These are phyloP conservation scores for Fistulinella prunicolor DNA, from an alignment of 768 basidiomycete genomes.

Conservation along the genomic window DNA sequence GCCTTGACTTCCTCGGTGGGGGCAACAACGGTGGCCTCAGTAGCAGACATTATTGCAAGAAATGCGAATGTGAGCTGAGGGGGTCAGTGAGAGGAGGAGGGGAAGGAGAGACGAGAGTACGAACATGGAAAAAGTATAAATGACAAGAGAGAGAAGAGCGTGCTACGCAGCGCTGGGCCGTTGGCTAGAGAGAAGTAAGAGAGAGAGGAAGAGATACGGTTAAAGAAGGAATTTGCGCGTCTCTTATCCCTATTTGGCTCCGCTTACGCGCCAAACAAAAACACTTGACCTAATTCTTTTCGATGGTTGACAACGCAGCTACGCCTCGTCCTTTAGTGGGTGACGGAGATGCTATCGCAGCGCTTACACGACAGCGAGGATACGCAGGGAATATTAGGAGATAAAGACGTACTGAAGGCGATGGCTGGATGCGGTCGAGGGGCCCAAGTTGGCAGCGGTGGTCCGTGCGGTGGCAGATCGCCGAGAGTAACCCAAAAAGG, in stretches of 20 bases:
- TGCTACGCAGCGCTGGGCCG: conserved; percentile 54
- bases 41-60: conserved; percentile 80
- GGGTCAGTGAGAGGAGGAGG: conserved; percentile 5
- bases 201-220: conserved; percentile 48
- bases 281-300: conserved; percentile 32
- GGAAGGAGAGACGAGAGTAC: conserved; percentile 20
- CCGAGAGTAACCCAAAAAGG: conserved; percentile 14
- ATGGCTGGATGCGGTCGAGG: not conserved
- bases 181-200: conserved; percentile 56
- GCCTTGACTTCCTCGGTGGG: conserved; percentile 55
- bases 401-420: not conserved
- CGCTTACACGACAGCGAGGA: no score
- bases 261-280: conserved; percentile 40
- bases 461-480: conserved; percentile 33
- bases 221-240: conserved; percentile 34
- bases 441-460: conserved; percentile 2
- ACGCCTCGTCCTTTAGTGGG: conserved; percentile 2
- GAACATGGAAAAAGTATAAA: conserved; percentile 50
- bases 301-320: conserved; percentile 11
- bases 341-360: no score
- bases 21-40: conserved; percentile 51
- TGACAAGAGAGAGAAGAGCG: conserved; percentile 59
- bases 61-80: conserved; percentile 52
- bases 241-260: conserved; percentile 43
- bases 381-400: not conserved